These are phyloP conservation scores for Aspergillus ustus DNA, from an alignment of 2,329 filamentous ascomycete species.

Conservation along the genomic window DNA sequence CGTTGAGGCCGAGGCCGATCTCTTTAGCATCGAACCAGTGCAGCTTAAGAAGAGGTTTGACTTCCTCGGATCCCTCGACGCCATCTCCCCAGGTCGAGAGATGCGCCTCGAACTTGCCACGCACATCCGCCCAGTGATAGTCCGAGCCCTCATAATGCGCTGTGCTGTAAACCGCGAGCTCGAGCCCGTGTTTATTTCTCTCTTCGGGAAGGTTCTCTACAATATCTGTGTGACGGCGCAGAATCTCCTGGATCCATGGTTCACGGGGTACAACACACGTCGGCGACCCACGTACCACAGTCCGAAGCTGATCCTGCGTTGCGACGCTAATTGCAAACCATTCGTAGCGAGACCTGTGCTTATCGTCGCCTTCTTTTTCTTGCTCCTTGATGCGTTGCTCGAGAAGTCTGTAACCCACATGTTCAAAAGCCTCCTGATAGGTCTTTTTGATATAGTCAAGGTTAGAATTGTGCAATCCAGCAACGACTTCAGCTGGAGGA, in stretches of 20 bases:
- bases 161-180: constrained; percentile 31
- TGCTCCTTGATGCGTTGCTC: constrained; percentile 6
- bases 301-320: constrained; percentile 19
- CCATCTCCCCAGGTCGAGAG: constrained; percentile 29
- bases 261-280: constrained; percentile 17
- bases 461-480: constrained; percentile 5
- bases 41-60: constrained; percentile 29
- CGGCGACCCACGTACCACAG: constrained; percentile 19
- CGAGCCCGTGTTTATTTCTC: constrained; percentile 4
- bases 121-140: background rate
- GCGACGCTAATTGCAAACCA: background rate
- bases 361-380: constrained; percentile 9
- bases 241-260: constrained; percentile 22
- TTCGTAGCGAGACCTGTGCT: background rate
- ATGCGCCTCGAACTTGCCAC: constrained; percentile 14
- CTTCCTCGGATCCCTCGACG: constrained; percentile 22
- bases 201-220: background rate
- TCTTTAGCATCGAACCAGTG: constrained; percentile 32
- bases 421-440: constrained; percentile 8
- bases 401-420: background rate
- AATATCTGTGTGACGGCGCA: background rate
- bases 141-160: constrained; percentile 22
- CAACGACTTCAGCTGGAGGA: background rate
- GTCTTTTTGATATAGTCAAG: background rate
- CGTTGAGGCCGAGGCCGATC: background rate